Conservation (phyloP, 352 stramenopile genomes). For the Pythium rishiriense region DNA sequence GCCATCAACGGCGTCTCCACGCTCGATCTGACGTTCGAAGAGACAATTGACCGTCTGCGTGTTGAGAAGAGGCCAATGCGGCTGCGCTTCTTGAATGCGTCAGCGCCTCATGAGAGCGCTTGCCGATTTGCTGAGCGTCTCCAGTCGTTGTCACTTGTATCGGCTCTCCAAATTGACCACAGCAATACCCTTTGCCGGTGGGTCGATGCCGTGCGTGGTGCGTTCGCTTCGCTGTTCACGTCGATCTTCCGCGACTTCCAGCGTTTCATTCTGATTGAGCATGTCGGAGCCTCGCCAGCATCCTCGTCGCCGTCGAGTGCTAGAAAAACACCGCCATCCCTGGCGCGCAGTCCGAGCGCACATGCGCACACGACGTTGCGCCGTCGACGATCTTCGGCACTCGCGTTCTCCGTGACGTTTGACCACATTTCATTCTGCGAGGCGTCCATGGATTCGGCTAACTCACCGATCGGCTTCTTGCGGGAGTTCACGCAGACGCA, state of each 20-base stretch:
- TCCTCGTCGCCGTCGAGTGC: conserved; percentile 2
- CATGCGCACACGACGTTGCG: conserved; percentile 11
- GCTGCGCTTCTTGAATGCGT: conserved; percentile 62
- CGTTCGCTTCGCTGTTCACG: conserved; percentile 67
- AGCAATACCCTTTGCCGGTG: conserved; percentile 48
- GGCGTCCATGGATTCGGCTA: conserved; percentile 11
- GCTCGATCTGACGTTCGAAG: conserved; percentile 58
- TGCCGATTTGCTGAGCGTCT: conserved; percentile 62
- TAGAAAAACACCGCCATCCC: neutral
- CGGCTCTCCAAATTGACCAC: conserved; percentile 40
- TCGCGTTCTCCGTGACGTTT: conserved; percentile 57
- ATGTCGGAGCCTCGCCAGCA: conserved; percentile 10
- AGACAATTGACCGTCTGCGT: conserved; percentile 61
- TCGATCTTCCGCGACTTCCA: conserved; percentile 63
- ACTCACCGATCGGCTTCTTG: conserved; percentile 34
- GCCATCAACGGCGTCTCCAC: conserved; percentile 72
- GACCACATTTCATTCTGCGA: conserved; percentile 47
- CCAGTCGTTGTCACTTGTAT: conserved; percentile 53
- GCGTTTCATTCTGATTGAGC: conserved; percentile 47
- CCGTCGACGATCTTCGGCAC: conserved; percentile 43
- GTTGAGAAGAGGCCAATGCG: conserved; percentile 48
- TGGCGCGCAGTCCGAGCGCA: conserved; percentile 8
- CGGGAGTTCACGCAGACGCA: conserved; percentile 62
- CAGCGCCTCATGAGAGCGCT: conserved; percentile 49
- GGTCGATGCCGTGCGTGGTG: conserved; percentile 60